These are phyloP conservation scores for Colletotrichum caudatum DNA, from an alignment of 2,329 filamentous ascomycete genomes.

Conservation along the genomic window DNA sequence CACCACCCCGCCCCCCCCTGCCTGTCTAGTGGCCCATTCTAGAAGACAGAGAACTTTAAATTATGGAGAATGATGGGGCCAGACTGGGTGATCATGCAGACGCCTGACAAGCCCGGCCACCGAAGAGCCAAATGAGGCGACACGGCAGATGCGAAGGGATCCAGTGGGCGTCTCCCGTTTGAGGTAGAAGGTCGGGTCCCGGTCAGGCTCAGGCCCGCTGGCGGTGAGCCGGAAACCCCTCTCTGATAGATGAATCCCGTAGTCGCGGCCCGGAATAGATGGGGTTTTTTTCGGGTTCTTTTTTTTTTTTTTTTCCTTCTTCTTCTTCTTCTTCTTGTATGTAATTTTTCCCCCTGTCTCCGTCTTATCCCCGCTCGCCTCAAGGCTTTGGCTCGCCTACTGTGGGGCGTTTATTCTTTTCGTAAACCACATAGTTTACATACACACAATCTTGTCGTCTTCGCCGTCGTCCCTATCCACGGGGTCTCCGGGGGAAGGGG, in stretches of 20 bases:
- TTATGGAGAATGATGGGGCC: slow-evolving; percentile 14
- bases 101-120: slow-evolving; percentile 33
- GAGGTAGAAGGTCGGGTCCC: slow-evolving; percentile 38
- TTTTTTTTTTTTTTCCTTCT: no score
- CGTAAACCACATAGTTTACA: not conserved
- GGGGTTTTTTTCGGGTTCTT: not conserved
- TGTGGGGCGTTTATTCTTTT: not conserved
- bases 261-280: not conserved
- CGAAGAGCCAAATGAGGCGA: slow-evolving; percentile 28
- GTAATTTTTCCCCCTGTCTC: no score
- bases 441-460: not conserved
- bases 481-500: slow-evolving; percentile 14
- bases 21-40: slow-evolving; percentile 21
- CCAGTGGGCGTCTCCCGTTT: slow-evolving; percentile 31
- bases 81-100: slow-evolving; percentile 39
- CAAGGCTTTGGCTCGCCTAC: not conserved
- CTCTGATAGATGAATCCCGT: slow-evolving; percentile 4
- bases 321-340: no score
- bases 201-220: slow-evolving; percentile 28
- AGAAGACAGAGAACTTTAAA: slow-evolving; percentile 40
- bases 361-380: not conserved
- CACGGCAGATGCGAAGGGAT: slow-evolving; percentile 5
- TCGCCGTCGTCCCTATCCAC: slow-evolving; percentile 23
- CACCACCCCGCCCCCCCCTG: not conserved
- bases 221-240: slow-evolving; percentile 19